A percentile compares a stretch with the other conserved stretches of the same genome.
Conservation (phyloP, 441 rosid species). For the Brassica hybrid region DNA sequence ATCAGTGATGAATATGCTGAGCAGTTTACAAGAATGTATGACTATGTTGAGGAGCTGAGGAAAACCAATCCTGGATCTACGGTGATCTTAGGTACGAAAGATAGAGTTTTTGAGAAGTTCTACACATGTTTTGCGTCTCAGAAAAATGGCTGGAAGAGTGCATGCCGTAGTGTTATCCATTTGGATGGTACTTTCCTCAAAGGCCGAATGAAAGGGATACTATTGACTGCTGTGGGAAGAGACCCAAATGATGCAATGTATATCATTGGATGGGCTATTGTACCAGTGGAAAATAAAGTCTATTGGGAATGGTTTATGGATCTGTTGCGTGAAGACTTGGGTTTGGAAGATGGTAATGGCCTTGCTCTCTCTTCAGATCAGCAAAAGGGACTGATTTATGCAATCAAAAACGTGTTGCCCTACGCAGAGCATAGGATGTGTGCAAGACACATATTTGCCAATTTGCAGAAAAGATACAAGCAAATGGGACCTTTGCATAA, state of each 20-base stretch:
- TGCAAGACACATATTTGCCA: not conserved
- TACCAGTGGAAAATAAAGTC: not conserved
- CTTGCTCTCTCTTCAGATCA: not conserved
- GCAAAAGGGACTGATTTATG: not conserved
- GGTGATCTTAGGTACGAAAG: not conserved
- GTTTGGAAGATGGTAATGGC: not conserved
- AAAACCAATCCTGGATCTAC: not conserved
- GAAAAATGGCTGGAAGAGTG: not conserved
- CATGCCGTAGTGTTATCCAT: not conserved
- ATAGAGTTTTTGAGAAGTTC: not conserved
- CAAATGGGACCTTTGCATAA: no score
- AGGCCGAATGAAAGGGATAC: not conserved
- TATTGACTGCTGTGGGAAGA: not conserved
- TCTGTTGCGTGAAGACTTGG: not conserved
- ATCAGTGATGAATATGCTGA: not conserved
- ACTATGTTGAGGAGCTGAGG: not conserved
- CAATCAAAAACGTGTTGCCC: not conserved
- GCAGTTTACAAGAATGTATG: not conserved
- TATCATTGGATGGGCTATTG: not conserved
- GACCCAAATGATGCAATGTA: not conserved
- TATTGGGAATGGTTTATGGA: not conserved
- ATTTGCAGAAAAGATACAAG: not conserved
- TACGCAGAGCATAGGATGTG: not conserved
- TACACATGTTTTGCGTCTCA: not conserved
- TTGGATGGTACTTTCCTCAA: not conserved